Conservation (phyloP, 306 rosid species). For the Quercus cerris region DNA sequence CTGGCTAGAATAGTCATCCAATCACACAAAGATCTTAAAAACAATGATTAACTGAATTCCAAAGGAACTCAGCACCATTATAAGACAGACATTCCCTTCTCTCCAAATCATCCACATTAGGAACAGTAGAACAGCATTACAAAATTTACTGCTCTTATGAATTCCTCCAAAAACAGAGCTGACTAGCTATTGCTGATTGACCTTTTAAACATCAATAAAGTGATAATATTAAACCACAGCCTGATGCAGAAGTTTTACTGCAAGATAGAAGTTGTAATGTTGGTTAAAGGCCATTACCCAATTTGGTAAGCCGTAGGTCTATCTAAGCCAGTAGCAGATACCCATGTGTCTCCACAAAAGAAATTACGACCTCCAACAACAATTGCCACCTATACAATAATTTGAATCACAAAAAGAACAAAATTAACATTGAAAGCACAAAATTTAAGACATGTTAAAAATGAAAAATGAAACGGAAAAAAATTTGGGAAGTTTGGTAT, state of each 20-base stretch:
- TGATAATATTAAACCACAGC: not conserved
- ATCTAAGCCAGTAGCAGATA: conserved; percentile 37
- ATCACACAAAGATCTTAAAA: not conserved
- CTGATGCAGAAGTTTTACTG: not conserved
- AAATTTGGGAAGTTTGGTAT: not conserved
- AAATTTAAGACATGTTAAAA: not conserved
- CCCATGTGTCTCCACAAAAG: conserved; percentile 40
- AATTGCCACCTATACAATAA: conserved; percentile 32
- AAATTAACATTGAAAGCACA: not conserved
- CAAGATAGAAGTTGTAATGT: not conserved
- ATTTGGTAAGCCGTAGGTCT: conserved; percentile 39
- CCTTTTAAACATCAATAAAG: not conserved
- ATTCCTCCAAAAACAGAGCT: not conserved
- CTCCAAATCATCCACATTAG: not conserved
- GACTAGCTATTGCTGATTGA: not conserved
- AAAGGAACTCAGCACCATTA: too few species aligned
- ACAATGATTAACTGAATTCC: not conserved
- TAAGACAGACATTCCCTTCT: not conserved
- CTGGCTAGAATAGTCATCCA: too few species aligned
- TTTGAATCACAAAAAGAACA: not conserved
- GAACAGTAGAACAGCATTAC: not conserved
- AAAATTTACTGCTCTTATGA: not conserved
- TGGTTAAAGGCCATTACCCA: conserved; percentile 22
- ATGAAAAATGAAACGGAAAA: too few species aligned
- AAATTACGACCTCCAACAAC: conserved; percentile 43